Evolutionary conservation across 805 yeast genomes (phyloP).

Genomic region (Blastobotrys chiropterorum): DNA sequence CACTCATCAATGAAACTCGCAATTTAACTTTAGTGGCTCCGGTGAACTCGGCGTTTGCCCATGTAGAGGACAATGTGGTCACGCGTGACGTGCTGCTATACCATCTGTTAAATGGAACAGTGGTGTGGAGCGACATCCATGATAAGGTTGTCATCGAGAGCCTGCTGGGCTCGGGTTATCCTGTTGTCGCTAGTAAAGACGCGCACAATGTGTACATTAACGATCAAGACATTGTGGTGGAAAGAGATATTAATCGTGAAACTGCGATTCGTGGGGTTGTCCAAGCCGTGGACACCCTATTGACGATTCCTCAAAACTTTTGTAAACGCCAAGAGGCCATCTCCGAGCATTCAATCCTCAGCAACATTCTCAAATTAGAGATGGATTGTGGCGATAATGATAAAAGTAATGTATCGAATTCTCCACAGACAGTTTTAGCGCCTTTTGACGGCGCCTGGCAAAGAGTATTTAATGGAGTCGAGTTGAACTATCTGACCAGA

Average conservation of each 20-base stretch:
- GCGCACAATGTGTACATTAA: slow-evolving; percentile 7
- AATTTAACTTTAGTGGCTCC: slow-evolving; percentile 79
- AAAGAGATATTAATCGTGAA: slow-evolving; percentile 50
- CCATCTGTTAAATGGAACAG: slow-evolving; percentile 34
- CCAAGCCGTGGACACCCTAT: slow-evolving; percentile 51
- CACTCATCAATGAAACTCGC: slow-evolving; percentile 48
- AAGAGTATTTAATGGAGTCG: slow-evolving; percentile 33
- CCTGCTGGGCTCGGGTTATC: background rate
- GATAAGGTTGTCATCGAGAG: slow-evolving; percentile 7
- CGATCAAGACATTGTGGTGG: slow-evolving; percentile 42
- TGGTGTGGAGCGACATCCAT: slow-evolving; percentile 25
- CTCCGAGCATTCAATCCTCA: slow-evolving; percentile 4
- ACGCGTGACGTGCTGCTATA: slow-evolving; percentile 22
- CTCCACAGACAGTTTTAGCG: slow-evolving; percentile 39
- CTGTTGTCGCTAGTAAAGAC: background rate
- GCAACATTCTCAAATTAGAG: slow-evolving; percentile 8
- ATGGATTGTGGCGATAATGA: slow-evolving; percentile 19
- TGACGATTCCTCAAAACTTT: slow-evolving; percentile 24
- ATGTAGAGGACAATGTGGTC: slow-evolving; percentile 8
- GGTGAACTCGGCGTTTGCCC: slow-evolving; percentile 62
- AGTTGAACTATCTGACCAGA: slow-evolving; percentile 37
- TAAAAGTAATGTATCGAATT: slow-evolving; percentile 11
- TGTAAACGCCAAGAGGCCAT: slow-evolving; percentile 9
- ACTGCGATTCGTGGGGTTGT: slow-evolving; percentile 55
- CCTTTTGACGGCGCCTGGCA: slow-evolving; percentile 39